A percentile compares a stretch with the other conserved stretches of the same genome.
These are phyloP conservation scores for Lumnitzera littorea DNA, from an alignment of 345 rosid genomes.

Conservation along the genomic window DNA sequence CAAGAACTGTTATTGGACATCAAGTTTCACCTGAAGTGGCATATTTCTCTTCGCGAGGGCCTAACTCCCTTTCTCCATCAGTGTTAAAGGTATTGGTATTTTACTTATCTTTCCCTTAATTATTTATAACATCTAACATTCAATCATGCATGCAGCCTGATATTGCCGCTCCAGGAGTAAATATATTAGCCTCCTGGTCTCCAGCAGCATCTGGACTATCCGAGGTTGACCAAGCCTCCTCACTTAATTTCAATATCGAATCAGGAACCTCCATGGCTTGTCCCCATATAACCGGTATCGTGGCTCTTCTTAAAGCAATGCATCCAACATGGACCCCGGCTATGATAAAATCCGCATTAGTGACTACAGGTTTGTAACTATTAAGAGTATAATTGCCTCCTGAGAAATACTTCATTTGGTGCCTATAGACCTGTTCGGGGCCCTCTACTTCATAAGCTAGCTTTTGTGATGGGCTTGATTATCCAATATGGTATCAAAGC, in stretches of 20 bases:
- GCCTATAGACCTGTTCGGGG: neutral
- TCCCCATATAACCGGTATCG: conserved; percentile 47
- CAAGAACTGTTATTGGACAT: conserved; percentile 31
- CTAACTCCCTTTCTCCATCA: conserved; percentile 45
- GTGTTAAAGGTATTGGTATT: conserved; percentile 34
- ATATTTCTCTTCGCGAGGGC: conserved; percentile 52
- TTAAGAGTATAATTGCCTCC: neutral
- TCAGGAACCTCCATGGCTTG: conserved; percentile 63
- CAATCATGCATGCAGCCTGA: conserved; percentile 34
- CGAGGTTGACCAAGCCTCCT: neutral
- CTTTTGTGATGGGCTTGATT: neutral
- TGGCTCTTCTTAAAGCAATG: conserved; percentile 39
- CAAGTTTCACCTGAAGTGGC: conserved; percentile 48
- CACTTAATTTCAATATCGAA: conserved; percentile 29
- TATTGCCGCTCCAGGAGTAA: conserved; percentile 60
- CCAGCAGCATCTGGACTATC: conserved; percentile 22
- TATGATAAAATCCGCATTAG: conserved; percentile 44
- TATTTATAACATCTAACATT: conserved; percentile 1
- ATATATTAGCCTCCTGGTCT: conserved; percentile 49
- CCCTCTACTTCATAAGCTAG: neutral
- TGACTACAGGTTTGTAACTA: conserved; percentile 35
- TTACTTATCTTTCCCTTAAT: neutral
- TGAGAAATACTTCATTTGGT: neutral
- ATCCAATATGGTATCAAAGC: too few relatives aligned
- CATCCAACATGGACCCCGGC: conserved; percentile 57